Percentiles rank a stretch among this genome's conserved stretches.
These are phyloP conservation scores for Cercospora sp. DNA, from an alignment of 2,329 filamentous ascomycete genomes.

Conservation along the genomic window DNA sequence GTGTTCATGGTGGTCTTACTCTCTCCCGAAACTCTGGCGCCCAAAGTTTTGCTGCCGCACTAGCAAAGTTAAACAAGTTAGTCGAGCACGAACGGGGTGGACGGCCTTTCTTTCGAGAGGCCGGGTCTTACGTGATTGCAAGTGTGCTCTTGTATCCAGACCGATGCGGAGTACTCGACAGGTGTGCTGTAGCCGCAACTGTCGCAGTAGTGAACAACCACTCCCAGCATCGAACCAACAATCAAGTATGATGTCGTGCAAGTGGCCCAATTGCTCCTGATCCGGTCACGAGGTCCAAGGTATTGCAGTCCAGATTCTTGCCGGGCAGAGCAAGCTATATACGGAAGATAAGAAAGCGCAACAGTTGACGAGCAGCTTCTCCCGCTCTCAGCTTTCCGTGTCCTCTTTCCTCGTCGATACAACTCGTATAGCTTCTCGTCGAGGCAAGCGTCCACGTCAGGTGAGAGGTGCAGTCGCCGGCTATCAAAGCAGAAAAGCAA, in stretches of 20 bases:
- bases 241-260: not conserved
- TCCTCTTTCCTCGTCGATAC: slow-evolving; percentile 29
- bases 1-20: slow-evolving; percentile 46
- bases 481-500: slow-evolving; percentile 15
- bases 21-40: slow-evolving; percentile 49
- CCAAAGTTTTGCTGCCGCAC: slow-evolving; percentile 46
- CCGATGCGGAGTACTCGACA: slow-evolving; percentile 44
- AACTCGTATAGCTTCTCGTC: slow-evolving; percentile 33
- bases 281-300: not conserved
- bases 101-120: slow-evolving; percentile 27
- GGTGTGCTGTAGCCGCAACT: slow-evolving; percentile 38
- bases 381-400: slow-evolving; percentile 18
- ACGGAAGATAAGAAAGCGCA: slow-evolving; percentile 16
- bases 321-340: slow-evolving; percentile 12
- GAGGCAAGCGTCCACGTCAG: slow-evolving; percentile 23
- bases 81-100: slow-evolving; percentile 20
- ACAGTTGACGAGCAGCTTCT: slow-evolving; percentile 17
- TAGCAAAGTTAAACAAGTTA: slow-evolving; percentile 34
- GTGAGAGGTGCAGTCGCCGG: slow-evolving; percentile 19
- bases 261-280: not conserved
- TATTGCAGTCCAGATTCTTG: slow-evolving; percentile 4
- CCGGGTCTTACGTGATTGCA: slow-evolving; percentile 50
- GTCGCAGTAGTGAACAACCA: slow-evolving; percentile 38
- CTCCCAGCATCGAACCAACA: slow-evolving; percentile 29
- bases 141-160: slow-evolving; percentile 48